These are phyloP conservation scores for Aspergillus pseudoviridinutans DNA, from an alignment of 2,329 filamentous ascomycete genomes.

Conservation along the genomic window DNA sequence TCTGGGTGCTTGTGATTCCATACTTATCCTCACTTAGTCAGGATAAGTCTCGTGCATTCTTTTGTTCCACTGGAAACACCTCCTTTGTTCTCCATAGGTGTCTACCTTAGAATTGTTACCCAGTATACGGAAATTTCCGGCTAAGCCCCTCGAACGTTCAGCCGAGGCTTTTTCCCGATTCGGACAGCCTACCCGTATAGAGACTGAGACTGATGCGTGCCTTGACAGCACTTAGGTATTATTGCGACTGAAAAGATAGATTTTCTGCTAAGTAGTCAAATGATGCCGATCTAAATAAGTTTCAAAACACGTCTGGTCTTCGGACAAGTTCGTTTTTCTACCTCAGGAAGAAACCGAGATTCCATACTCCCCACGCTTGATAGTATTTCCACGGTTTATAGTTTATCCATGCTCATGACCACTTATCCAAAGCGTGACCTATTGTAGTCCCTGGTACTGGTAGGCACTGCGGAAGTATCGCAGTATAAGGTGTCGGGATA, in stretches of 20 bases:
- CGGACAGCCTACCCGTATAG: neutral
- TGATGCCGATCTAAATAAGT: neutral
- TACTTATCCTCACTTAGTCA: neutral
- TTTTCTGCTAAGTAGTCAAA: neutral
- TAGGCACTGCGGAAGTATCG: no score
- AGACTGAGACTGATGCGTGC: neutral
- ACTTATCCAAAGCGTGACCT: neutral
- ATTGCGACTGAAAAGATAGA: neutral
- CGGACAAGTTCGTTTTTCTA: neutral
- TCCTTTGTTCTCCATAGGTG: neutral
- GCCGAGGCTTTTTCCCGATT: conserved; percentile 8
- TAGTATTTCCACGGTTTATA: conserved; percentile 9
- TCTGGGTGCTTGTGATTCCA: neutral
- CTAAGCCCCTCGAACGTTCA: conserved; percentile 5
- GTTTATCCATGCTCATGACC: conserved; percentile 13
- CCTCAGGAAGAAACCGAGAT: neutral
- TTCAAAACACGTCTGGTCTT: neutral
- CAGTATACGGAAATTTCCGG: conserved; percentile 8
- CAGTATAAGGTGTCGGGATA: no score
- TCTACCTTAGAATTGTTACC: neutral
- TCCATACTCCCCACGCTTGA: neutral
- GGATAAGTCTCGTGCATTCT: neutral
- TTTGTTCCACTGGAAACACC: neutral
- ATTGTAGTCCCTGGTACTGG: no score
- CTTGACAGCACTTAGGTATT: neutral